Base-by-base conservation (phyloP, 2,329 filamentous ascomycete species). In the Saccharata proteae region DNA sequence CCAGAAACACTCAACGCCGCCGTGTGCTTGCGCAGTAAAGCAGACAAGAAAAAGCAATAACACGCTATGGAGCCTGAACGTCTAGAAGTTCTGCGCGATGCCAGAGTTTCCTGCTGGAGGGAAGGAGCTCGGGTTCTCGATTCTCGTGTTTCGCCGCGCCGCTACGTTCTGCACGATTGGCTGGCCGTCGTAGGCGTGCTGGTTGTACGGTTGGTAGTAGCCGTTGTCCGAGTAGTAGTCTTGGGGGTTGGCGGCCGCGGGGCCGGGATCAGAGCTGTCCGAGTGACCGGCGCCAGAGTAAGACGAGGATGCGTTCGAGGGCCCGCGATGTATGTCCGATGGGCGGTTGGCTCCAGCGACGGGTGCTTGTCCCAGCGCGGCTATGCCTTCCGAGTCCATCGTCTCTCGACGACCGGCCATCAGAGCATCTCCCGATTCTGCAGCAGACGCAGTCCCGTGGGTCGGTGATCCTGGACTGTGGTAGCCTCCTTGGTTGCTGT, bases 11-110 rank as follows among this genome's bases (percentile, higher is more conserved):
- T n/a, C n/a, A n/a, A n/a, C n/a, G n/a, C n/a, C n/a, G n/a, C n/a
- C n/a, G n/a, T n/a, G n/a, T n/a, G n/a, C n/a, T n/a, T n/a, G n/a
- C n/a, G n/a, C n/a, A n/a, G n/a, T n/a, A n/a, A n/a, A n/a, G n/a
- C n/a, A n/a, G n/a, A n/a, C n/a, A n/a, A n/a, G n/a, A n/a, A n/a
- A n/a, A n/a, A n/a, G n/a, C n/a, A n/a, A n/a, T n/a, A n/a, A n/a
- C n/a, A n/a, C n/a, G n/a, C n/a, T 22, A 9, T 12, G n/a, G n/a
- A n/a, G n/a, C n/a, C n/a, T n/a, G n/a, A n/a, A n/a, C n/a, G 18
- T 39, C 38, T 72, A 96, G 48, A 98, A 98, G 58, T 98, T 98
- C 59, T 96, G 90, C 18, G 90, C 82, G 47, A 98, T 94, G 37
- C 90, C 90, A 22, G 83, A 83, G 47, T 82, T 93, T 19, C 73